A percentile compares a stretch with the other conserved stretches of the same genome.
These are phyloP conservation scores for Allium fistulosum DNA, from an alignment of 106 monocot genomes.

Conservation along the genomic window DNA sequence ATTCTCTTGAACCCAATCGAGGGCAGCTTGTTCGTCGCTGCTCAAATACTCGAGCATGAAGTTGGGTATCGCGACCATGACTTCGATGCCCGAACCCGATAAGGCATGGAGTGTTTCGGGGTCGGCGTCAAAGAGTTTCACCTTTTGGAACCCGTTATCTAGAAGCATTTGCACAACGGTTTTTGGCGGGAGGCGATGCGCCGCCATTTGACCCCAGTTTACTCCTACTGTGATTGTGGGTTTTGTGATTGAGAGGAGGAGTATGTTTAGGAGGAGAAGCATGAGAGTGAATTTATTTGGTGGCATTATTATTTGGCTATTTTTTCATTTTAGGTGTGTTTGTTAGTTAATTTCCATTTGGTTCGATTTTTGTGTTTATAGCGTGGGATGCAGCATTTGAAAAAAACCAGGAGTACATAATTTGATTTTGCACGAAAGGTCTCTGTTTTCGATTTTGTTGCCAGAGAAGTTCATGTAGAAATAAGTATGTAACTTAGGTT, in stretches of 20 bases:
- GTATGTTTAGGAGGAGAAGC: neutral
- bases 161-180: conserved; percentile 25
- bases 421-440: no score
- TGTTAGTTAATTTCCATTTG: no score
- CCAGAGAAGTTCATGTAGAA: no score
- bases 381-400: no score
- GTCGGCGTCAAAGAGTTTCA: conserved; percentile 34
- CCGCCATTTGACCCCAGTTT: conserved; percentile 30
- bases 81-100: conserved; percentile 33
- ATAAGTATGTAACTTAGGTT: no score
- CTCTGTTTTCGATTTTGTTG: no score
- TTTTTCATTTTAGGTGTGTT: neutral
- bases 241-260: neutral
- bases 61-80: conserved; percentile 46
- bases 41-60: conserved; percentile 30
- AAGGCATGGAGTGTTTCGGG: conserved; percentile 17
- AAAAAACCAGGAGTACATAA: no score
- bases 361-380: no score
- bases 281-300: neutral
- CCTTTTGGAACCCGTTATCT: conserved; percentile 28
- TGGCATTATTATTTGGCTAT: neutral
- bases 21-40: conserved; percentile 13
- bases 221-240: conserved; percentile 10
- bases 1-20: conserved; percentile 41
- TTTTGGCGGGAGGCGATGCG: conserved; percentile 15